These are phyloP conservation scores for Fusarium ambrosium DNA, from an alignment of 2,329 filamentous ascomycete genomes.

Conservation along the genomic window DNA sequence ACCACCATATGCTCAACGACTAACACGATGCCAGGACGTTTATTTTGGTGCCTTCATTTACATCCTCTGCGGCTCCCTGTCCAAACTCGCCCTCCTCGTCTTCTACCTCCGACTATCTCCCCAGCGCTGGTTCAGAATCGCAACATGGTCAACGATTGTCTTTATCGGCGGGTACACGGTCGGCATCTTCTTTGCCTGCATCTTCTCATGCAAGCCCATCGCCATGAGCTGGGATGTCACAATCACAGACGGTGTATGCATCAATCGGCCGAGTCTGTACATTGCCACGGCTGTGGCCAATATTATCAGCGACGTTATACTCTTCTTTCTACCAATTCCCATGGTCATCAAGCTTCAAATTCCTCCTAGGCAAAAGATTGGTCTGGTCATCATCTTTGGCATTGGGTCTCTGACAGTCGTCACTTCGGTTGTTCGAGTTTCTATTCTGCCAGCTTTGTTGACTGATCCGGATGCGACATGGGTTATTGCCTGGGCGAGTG, in stretches of 20 bases:
- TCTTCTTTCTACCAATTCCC: conserved; percentile 61
- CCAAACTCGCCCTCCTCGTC: conserved; percentile 55
- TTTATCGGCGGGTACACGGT: conserved; percentile 51
- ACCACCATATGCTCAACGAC: neutral
- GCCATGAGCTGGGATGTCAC: conserved; percentile 48
- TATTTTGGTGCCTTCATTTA: conserved; percentile 50
- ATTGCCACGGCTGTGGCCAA: conserved; percentile 63
- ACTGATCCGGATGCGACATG: conserved; percentile 47
- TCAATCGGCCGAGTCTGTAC: conserved; percentile 62
- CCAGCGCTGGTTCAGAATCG: conserved; percentile 50
- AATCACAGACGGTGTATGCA: conserved; percentile 54
- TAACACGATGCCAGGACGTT: conserved; percentile 39
- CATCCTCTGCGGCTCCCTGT: conserved; percentile 51
- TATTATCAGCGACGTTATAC: conserved; percentile 61
- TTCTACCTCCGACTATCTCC: conserved; percentile 56
- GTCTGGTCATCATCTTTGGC: conserved; percentile 58
- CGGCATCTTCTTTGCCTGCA: conserved; percentile 51
- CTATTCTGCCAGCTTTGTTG: conserved; percentile 47
- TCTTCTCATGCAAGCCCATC: conserved; percentile 56
- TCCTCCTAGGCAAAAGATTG: conserved; percentile 61
- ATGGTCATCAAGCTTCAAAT: conserved; percentile 62
- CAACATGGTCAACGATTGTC: conserved; percentile 48
- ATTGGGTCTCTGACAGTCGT: conserved; percentile 56
- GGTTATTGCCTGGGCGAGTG: conserved; percentile 45
- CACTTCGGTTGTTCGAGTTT: conserved; percentile 50